phyloP scores from a whole-genome alignment of 176 grass and related monocot genomes.

The Tillandsia leiboldiana region DNA sequence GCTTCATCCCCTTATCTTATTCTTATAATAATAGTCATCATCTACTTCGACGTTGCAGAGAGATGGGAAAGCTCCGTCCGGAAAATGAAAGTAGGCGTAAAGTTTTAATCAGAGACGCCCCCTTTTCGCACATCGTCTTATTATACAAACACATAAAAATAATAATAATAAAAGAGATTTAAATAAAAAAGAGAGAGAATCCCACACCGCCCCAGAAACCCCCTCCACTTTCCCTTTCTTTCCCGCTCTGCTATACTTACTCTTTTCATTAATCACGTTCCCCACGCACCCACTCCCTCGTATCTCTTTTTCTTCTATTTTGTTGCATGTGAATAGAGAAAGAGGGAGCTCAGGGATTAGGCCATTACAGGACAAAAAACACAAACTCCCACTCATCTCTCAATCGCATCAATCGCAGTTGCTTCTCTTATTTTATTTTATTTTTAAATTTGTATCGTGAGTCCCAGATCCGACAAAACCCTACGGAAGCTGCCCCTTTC shows the following conservation, averaged over 20 bases:
- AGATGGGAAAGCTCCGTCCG: slow-evolving; percentile 34
- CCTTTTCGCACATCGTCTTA: slow-evolving; percentile 12
- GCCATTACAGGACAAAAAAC: slow-evolving; percentile 1
- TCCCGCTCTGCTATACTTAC: not conserved
- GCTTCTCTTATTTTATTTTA: too few species aligned
- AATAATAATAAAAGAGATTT: too few species aligned
- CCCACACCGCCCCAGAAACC: not conserved
- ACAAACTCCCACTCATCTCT: not conserved
- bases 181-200: slow-evolving; percentile 18
- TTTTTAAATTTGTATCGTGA: not conserved
- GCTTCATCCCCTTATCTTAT: not conserved
- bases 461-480: not conserved
- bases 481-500: not conserved
- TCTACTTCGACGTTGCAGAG: slow-evolving; percentile 29
- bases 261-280: not conserved
- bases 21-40: slow-evolving; percentile 9
- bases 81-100: slow-evolving; percentile 22
- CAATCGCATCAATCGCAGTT: not conserved
- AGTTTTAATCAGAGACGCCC: slow-evolving; percentile 22
- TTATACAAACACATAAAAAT: too few species aligned
- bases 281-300: slow-evolving; percentile 12
- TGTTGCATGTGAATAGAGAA: not conserved
- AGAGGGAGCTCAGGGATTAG: not conserved
- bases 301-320: not conserved
- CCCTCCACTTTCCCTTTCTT: slow-evolving; percentile 1